A percentile compares a stretch with the other conserved stretches of the same genome.
phyloP scores from a whole-genome alignment of 768 basidiomycete genomes.

The Pleurotus pulmonarius region DNA sequence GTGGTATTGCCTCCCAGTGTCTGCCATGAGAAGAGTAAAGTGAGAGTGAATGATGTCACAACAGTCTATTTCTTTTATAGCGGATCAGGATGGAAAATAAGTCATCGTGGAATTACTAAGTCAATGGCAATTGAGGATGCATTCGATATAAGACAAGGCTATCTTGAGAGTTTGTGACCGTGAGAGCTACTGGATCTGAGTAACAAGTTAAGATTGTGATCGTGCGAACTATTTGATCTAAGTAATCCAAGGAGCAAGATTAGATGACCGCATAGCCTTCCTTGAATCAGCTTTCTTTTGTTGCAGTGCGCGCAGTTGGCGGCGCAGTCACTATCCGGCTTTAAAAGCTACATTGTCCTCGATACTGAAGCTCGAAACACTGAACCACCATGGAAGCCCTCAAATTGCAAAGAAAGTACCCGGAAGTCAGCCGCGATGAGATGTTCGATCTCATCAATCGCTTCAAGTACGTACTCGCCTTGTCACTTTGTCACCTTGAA shows the following conservation, averaged over 20 bases:
- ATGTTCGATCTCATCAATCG: constrained; percentile 92
- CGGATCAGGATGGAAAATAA: too few relatives aligned
- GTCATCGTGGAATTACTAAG: too few relatives aligned
- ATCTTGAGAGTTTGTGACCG: too few relatives aligned
- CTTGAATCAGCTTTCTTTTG: not conserved
- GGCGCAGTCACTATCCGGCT: not conserved
- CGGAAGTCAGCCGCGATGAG: constrained; percentile 88
- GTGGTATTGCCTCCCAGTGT: constrained; percentile 29
- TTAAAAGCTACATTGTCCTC: not conserved
- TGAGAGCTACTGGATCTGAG: too few relatives aligned
- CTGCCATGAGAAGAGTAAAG: not conserved
- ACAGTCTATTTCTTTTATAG: too few relatives aligned
- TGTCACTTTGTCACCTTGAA: not conserved
- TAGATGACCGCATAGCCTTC: constrained; percentile 1
- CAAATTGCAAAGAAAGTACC: constrained; percentile 87
- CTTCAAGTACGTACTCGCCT: constrained; percentile 76
- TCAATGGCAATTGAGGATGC: too few relatives aligned
- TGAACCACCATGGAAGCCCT: constrained; percentile 66
- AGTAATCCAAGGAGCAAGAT: not conserved
- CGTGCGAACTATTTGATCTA: not conserved
- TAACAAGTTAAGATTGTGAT: not conserved
- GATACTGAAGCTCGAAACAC: not conserved
- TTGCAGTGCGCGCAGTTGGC: constrained; percentile 3
- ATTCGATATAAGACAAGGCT: too few relatives aligned
- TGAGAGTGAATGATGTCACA: too few relatives aligned